Base-by-base conservation (phyloP, 306 rosid genomes). In the apple (Malus domestica) region DNA sequence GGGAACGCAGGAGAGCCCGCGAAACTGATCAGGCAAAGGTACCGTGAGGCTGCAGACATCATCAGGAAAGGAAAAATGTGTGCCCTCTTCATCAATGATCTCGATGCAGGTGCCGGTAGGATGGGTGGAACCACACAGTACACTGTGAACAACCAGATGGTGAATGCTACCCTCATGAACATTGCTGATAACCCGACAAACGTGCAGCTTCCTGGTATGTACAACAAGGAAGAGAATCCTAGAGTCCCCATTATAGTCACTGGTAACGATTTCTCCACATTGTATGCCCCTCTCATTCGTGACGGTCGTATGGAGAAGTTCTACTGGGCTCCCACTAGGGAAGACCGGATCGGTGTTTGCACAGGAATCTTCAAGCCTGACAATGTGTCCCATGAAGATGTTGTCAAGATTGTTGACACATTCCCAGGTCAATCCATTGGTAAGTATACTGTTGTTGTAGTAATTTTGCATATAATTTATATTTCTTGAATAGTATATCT, bases 141-240 rank as follows among this genome's bases (percentile, higher is more conserved):
- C 85, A 87, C 90, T 18, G 90, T 87, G 78, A 87, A 87, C 75
- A 87, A 87, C 76, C 90, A 87, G 77, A 87, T 87, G 90, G 90
- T 87, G 74, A 87, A 84, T 59, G 90, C 90, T 27, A 84, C 90
- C 42, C 90, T 87, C 51, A 87, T 87, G 90, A 87, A 87, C 86
- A 87, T 87, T 78, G 90, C 88, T 57, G 90, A 84, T 59, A 87
- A 84, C 83, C 90, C 90, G 59, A 87, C 90, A 22, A 82, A 78
- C 55, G 90, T 87, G 64, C 90, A 84, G 79, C 87, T 87, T 10
- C 90, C 90, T 0, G 88, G 90, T 30, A 80, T 87, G 83, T 87
- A 87, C 78, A 87, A 87, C 83, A 87, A 87, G 75, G 85, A 87
- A 71, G 90, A 87, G 19, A 87, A 87, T 74, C 85, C 88, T 45